Conservation (phyloP, 176 grass and related monocot genomes). For the Secale cereale region DNA sequence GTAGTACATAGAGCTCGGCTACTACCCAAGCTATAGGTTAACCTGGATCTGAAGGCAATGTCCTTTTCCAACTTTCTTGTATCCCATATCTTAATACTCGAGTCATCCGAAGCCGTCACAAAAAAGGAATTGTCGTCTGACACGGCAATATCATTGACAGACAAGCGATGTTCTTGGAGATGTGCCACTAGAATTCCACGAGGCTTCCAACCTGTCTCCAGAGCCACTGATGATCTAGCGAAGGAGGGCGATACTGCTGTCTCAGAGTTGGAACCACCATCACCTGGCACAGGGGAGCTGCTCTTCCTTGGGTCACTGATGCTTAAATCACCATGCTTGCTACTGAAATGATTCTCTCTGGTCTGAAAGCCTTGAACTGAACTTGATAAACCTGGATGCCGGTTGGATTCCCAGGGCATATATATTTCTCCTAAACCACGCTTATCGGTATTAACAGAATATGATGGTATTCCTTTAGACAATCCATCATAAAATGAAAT, state of each 20-base stretch:
- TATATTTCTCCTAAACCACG: slow-evolving; percentile 21
- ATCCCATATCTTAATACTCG: slow-evolving; percentile 96
- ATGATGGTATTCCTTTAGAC: slow-evolving; percentile 87
- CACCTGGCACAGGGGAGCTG: slow-evolving; percentile 50
- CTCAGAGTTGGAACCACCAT: slow-evolving; percentile 61
- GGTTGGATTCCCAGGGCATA: slow-evolving; percentile 21
- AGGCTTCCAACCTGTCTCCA: slow-evolving; percentile 81
- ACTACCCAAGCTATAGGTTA: slow-evolving; percentile 74
- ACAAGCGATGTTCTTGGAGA: slow-evolving; percentile 80
- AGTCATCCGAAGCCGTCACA: slow-evolving; percentile 86
- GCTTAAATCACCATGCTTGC: slow-evolving; percentile 68
- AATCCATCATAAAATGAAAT: slow-evolving; percentile 84
- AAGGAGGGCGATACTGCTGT: slow-evolving; percentile 52
- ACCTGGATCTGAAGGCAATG: slow-evolving; percentile 91
- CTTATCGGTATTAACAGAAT: slow-evolving; percentile 52
- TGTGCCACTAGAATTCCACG: slow-evolving; percentile 93
- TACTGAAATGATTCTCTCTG: slow-evolving; percentile 67
- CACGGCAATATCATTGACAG: slow-evolving; percentile 88
- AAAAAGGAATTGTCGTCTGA: slow-evolving; percentile 84
- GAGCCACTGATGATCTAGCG: slow-evolving; percentile 41
- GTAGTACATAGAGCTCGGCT: slow-evolving; percentile 77
- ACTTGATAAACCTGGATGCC: slow-evolving; percentile 23
- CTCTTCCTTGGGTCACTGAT: slow-evolving; percentile 65
- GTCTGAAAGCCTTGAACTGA: slow-evolving; percentile 44
- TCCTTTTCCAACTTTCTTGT: slow-evolving; percentile 96